phyloP scores from a whole-genome alignment of 2,329 filamentous ascomycete species.

The Stagonosporopsis cucurbitacearum region DNA sequence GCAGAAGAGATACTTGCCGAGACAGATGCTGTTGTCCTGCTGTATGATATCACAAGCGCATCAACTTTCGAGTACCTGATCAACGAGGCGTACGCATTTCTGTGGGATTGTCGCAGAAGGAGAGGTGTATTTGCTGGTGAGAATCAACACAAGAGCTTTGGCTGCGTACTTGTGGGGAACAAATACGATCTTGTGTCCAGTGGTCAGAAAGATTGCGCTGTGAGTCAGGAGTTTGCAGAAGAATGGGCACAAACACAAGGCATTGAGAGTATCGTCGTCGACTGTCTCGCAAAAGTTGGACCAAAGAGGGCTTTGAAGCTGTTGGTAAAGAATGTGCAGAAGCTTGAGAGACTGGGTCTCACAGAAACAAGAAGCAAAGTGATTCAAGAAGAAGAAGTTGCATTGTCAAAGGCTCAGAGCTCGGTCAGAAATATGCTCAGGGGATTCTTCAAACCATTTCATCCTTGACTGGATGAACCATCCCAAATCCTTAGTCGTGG shows the following conservation, averaged over 20 bases:
- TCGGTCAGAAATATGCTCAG: neutral
- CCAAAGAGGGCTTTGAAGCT: conserved; percentile 24
- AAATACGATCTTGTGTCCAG: conserved; percentile 29
- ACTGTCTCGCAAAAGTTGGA: conserved; percentile 11
- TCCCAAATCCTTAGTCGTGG: conserved; percentile 16
- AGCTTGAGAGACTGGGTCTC: conserved; percentile 10
- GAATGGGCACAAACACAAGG: conserved; percentile 37
- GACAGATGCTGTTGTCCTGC: conserved; percentile 34
- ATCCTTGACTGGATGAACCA: neutral
- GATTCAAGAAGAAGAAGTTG: neutral
- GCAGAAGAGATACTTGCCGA: conserved; percentile 16
- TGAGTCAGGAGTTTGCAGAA: conserved; percentile 24
- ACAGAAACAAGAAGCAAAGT: neutral
- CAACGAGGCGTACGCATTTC: conserved; percentile 24
- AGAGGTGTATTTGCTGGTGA: neutral
- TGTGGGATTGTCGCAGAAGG: conserved; percentile 20
- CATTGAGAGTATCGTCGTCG: conserved; percentile 29
- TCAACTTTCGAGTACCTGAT: conserved; percentile 33
- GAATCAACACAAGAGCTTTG: conserved; percentile 27
- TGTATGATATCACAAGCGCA: conserved; percentile 38
- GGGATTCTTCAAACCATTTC: neutral
- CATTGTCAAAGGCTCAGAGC: neutral
- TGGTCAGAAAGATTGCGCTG: conserved; percentile 15
- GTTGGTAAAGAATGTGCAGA: conserved; percentile 26
- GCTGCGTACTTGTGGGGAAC: conserved; percentile 38